phyloP scores from a whole-genome alignment of 352 stramenopile species.

The Pelagophyceae sp. region DNA sequence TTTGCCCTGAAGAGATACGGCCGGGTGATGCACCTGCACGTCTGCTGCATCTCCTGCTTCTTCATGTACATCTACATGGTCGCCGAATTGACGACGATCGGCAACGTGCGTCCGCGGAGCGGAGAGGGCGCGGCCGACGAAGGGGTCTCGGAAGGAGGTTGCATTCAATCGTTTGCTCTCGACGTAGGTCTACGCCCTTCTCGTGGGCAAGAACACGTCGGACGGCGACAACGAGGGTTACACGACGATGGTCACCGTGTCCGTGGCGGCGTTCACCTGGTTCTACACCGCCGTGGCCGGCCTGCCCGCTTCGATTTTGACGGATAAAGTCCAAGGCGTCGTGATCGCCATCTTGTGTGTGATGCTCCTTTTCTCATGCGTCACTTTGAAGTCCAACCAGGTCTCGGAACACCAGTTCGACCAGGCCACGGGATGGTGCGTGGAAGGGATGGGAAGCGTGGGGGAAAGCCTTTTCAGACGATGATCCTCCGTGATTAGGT shows the following conservation, averaged over 20 bases:
- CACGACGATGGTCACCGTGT: constrained; percentile 40
- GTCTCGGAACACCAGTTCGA: constrained; percentile 6
- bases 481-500: too few species aligned
- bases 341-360: constrained; percentile 43
- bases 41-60: constrained; percentile 41
- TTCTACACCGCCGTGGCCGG: constrained; percentile 47
- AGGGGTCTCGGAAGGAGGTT: too few species aligned
- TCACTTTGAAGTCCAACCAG: constrained; percentile 4
- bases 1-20: constrained; percentile 40
- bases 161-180: too few species aligned
- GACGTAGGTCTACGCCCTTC: constrained; percentile 42
- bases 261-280: constrained; percentile 43
- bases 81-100: constrained; percentile 49
- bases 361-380: constrained; percentile 42
- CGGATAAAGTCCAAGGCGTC: constrained; percentile 47
- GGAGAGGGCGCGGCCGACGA: too few species aligned
- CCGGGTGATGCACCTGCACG: constrained; percentile 45
- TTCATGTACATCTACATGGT: constrained; percentile 59
- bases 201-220: constrained; percentile 35
- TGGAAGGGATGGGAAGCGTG: too few species aligned
- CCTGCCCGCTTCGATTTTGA: constrained; percentile 48
- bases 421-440: constrained; percentile 12
- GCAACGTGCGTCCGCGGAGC: too few species aligned
- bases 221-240: constrained; percentile 35
- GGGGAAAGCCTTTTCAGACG: too few species aligned